These are phyloP conservation scores for Ajuga reptans DNA, from an alignment of 305 asterid genomes.

Conservation along the genomic window DNA sequence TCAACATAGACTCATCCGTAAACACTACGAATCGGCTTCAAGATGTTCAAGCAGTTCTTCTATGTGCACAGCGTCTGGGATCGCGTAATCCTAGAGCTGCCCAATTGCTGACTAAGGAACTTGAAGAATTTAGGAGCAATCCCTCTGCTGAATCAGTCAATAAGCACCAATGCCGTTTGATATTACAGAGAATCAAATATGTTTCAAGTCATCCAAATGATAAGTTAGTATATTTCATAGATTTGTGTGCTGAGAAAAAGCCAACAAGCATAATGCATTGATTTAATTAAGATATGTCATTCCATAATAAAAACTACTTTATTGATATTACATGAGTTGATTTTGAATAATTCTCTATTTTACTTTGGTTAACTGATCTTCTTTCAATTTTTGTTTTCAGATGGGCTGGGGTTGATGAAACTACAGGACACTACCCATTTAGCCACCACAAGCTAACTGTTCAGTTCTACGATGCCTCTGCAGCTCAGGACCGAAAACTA, in stretches of 20 bases:
- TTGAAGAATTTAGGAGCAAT: conserved; percentile 69
- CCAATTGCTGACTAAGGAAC: conserved; percentile 67
- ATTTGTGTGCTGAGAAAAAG: neutral
- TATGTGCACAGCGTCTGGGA: conserved; percentile 73
- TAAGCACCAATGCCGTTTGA: conserved; percentile 74
- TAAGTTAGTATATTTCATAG: conserved; percentile 45
- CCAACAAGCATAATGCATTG: neutral
- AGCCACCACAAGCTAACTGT: conserved; percentile 89
- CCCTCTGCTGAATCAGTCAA: conserved; percentile 75
- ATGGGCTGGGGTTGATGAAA: conserved; percentile 80
- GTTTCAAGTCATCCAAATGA: conserved; percentile 61
- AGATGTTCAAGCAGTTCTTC: conserved; percentile 88
- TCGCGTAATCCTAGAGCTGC: conserved; percentile 84
- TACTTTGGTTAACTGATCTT: conserved; percentile 13
- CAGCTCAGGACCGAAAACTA: conserved; percentile 83
- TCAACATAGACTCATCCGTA: conserved; percentile 62
- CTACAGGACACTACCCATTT: conserved; percentile 84
- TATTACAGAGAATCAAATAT: conserved; percentile 73
- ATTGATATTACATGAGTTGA: too few relatives aligned
- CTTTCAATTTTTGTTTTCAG: conserved; percentile 29
- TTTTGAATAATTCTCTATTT: neutral
- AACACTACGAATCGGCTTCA: conserved; percentile 65
- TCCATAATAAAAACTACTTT: too few relatives aligned
- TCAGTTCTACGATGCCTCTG: conserved; percentile 75
- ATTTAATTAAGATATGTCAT: neutral